phyloP scores from a whole-genome alignment of 2,329 filamentous ascomycete genomes.

The Fusarium mundagurra region DNA sequence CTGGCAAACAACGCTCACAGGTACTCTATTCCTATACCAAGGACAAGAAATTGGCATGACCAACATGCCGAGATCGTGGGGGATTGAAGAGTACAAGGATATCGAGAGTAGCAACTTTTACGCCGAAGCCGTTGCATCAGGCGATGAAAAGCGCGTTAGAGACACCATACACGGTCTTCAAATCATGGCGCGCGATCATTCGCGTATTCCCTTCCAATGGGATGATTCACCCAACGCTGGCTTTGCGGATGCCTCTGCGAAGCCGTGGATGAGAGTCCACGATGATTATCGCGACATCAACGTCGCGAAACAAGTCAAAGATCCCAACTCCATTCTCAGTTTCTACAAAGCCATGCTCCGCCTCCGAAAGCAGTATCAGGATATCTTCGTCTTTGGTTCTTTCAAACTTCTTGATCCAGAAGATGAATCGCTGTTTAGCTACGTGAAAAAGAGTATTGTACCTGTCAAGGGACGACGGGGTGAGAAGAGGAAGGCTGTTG shows the following conservation, averaged over 20 bases:
- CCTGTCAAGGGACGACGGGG: conserved; percentile 22
- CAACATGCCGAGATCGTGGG: conserved; percentile 62
- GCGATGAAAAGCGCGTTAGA: conserved; percentile 49
- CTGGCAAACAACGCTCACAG: conserved; percentile 59
- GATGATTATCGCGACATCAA: conserved; percentile 67
- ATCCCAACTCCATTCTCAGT: conserved; percentile 61
- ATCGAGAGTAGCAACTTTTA: conserved; percentile 65
- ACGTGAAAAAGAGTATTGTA: conserved; percentile 54
- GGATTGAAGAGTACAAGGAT: conserved; percentile 62
- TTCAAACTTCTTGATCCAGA: conserved; percentile 64
- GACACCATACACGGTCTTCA: conserved; percentile 63
- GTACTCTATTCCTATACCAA: conserved; percentile 67
- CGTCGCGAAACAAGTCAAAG: conserved; percentile 57
- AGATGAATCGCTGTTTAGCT: conserved; percentile 65
- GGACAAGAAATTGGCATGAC: conserved; percentile 71
- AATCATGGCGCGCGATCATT: conserved; percentile 70
- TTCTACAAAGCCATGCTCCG: conserved; percentile 67
- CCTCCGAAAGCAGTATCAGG: conserved; percentile 63
- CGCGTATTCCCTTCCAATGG: conserved; percentile 76
- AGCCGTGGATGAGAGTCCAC: conserved; percentile 76
- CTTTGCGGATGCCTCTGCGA: conserved; percentile 58
- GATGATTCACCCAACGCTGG: conserved; percentile 65
- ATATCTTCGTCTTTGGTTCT: conserved; percentile 69
- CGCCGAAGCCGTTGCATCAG: conserved; percentile 52
- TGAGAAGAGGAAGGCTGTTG: conserved; percentile 47